Conservation (phyloP, 495 filamentous ascomycete genomes). For the Oidiodendron maius region DNA sequence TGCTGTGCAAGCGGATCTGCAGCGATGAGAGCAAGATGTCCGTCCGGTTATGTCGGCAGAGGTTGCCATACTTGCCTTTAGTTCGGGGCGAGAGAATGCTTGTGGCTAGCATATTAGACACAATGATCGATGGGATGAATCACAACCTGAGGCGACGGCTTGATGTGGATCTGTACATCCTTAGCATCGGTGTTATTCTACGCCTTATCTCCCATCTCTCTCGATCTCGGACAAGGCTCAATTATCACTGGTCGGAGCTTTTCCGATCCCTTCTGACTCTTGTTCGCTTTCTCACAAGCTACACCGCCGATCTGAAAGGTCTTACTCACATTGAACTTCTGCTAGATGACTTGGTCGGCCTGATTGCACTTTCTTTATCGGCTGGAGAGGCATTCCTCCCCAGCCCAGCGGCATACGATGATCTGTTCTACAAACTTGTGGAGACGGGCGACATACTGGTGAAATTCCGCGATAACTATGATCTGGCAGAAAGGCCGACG, state of each 20-base stretch:
- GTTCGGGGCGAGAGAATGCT: conserved; percentile 64
- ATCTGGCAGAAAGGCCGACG: conserved; percentile 41
- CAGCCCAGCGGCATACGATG: conserved; percentile 81
- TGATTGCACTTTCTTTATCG: conserved; percentile 83
- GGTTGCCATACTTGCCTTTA: conserved; percentile 79
- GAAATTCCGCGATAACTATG: conserved; percentile 77
- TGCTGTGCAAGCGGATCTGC: conserved; percentile 79
- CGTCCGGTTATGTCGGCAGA: conserved; percentile 84
- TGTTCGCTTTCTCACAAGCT: conserved; percentile 85
- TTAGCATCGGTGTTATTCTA: conserved; percentile 70
- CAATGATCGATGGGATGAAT: conserved; percentile 83
- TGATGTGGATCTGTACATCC: conserved; percentile 79
- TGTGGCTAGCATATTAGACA: conserved; percentile 72
- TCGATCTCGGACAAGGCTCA: conserved; percentile 65
- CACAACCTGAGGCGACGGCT: conserved; percentile 86
- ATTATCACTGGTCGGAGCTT: conserved; percentile 93
- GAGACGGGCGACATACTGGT: conserved; percentile 80
- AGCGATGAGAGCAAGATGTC: conserved; percentile 68
- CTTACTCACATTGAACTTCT: conserved; percentile 52
- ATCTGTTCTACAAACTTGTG: conserved; percentile 96
- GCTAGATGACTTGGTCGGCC: conserved; percentile 69
- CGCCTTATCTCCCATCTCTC: conserved; percentile 79
- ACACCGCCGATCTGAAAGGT: conserved; percentile 65
- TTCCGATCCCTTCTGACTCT: conserved; percentile 87
- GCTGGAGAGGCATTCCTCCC: conserved; percentile 91